Base-by-base conservation (phyloP, 805 yeast species). In the Yueomyces sinensis region DNA sequence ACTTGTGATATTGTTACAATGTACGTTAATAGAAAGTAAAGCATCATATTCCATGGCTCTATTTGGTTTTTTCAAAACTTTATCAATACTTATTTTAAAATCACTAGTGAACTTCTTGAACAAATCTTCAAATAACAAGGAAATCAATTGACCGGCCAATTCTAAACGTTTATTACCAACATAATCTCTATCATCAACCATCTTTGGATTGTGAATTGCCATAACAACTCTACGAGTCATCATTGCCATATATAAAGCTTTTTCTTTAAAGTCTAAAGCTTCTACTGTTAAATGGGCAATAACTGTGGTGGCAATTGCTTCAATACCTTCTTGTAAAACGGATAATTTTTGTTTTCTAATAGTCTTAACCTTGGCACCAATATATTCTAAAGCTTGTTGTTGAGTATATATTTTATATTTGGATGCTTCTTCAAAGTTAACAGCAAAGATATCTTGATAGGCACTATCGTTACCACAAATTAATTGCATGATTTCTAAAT, bases 151-250 rank as follows among this genome's bases (percentile, higher is more conserved):
- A 38, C 98, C 98, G 1, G 98, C 98, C 52, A 91, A 66, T 62
- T 91, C 98, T 44, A 91, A 67, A 61, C 98, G 81, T 59, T 91
- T 91, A 62, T 89, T 89, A 66, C 98, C 98, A 31, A 91, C 97
- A 52, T 91, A 91, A 63, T 91, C 98, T 60, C 97, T 76, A 59
- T 91, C 98, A 52, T 91, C 98, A n/a, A 91, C 94, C 78, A 84
- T 77, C 45, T 76, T 76, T 6, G 96, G 93, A 50, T 91, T 82
- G 43, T 82, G 77, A 77, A 91, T 83, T 4, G 98, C 83, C 93
- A 84, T 83, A 17, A 91, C 70, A 3, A 89, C 97, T 52, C 97
- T 72, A 54, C 98, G 74, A 1, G 98, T 82, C 98, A 91, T 91
- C 60, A 84, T 76, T 2, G 96, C 95, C 45, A 91, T 75, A 54